phyloP scores from a whole-genome alignment of 306 rosid species.

The Vigna reflexopilosa region DNA sequence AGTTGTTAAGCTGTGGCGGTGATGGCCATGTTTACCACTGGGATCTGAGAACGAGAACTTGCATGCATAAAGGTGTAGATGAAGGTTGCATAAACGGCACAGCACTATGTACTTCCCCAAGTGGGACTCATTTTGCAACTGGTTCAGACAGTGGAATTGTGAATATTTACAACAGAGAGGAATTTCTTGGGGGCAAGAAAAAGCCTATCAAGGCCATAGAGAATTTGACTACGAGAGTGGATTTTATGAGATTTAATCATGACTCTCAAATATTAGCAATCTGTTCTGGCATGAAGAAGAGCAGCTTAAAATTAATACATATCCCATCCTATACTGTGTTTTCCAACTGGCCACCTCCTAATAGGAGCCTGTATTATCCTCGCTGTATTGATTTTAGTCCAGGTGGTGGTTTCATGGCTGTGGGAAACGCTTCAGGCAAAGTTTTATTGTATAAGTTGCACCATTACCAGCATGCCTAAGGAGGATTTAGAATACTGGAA shows the following conservation, averaged over 20 bases:
- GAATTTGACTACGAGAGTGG: slow-evolving; percentile 38
- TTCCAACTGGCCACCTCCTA: slow-evolving; percentile 82
- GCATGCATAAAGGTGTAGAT: slow-evolving; percentile 64
- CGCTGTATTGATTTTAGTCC: slow-evolving; percentile 86
- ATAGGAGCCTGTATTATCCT: slow-evolving; percentile 62
- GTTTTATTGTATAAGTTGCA: slow-evolving; percentile 66
- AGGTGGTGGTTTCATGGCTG: slow-evolving; percentile 91
- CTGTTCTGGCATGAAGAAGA: slow-evolving; percentile 74
- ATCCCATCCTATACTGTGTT: slow-evolving; percentile 75
- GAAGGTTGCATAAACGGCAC: slow-evolving; percentile 47
- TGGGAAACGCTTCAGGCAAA: slow-evolving; percentile 79
- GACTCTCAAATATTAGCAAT: slow-evolving; percentile 54
- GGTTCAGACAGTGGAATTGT: slow-evolving; percentile 49
- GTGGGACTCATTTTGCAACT: slow-evolving; percentile 47
- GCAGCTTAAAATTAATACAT: slow-evolving; percentile 78
- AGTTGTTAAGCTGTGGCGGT: slow-evolving; percentile 79
- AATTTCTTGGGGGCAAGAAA: slow-evolving; percentile 50
- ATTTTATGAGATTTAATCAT: slow-evolving; percentile 46
- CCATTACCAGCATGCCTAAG: slow-evolving; percentile 55
- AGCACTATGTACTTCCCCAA: slow-evolving; percentile 42
- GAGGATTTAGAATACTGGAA: neutral
- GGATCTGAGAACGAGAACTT: slow-evolving; percentile 87
- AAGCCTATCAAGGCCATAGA: slow-evolving; percentile 44
- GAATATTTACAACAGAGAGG: slow-evolving; percentile 49
- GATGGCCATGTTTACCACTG: slow-evolving; percentile 95